Evolutionary conservation across 148 eudicot species (phyloP).

Genomic region (Amaranthus cruentus): DNA sequence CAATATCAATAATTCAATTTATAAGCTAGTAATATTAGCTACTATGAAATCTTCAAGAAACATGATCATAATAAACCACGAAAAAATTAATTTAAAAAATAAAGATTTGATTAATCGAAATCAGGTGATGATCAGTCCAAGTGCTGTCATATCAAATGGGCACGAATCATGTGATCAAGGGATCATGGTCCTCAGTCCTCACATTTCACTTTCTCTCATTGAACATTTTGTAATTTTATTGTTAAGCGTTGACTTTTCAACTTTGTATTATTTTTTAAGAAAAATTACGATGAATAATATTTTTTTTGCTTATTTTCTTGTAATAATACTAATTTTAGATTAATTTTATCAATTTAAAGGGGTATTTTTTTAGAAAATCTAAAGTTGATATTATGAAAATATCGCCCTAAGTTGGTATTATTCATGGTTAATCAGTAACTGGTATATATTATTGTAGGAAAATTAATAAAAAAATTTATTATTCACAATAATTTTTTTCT

Average conservation of each 20-base stretch:
- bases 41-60: constrained; percentile 7
- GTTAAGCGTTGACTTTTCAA: constrained; percentile 17
- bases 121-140: constrained; percentile 19
- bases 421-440: too few species aligned
- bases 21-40: neutral
- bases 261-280: neutral
- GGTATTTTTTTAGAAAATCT: too few species aligned
- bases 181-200: constrained; percentile 19
- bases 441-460: too few species aligned
- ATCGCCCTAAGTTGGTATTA: too few species aligned
- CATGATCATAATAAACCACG: constrained; percentile 16
- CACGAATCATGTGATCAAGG: constrained; percentile 19
- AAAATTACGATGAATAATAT: too few species aligned
- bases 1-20: constrained; percentile 18
- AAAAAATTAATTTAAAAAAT: neutral
- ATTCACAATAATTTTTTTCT: too few species aligned
- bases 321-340: too few species aligned
- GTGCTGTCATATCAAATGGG: constrained; percentile 34
- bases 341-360: too few species aligned
- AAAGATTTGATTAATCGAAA: constrained; percentile 1
- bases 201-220: constrained; percentile 7
- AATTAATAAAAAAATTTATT: too few species aligned
- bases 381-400: too few species aligned
- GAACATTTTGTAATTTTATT: neutral
- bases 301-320: too few species aligned